Percentiles rank a stretch among this genome's conserved stretches.
Conservation (phyloP, 345 rosid genomes). For the Euphorbia pulcherrima region DNA sequence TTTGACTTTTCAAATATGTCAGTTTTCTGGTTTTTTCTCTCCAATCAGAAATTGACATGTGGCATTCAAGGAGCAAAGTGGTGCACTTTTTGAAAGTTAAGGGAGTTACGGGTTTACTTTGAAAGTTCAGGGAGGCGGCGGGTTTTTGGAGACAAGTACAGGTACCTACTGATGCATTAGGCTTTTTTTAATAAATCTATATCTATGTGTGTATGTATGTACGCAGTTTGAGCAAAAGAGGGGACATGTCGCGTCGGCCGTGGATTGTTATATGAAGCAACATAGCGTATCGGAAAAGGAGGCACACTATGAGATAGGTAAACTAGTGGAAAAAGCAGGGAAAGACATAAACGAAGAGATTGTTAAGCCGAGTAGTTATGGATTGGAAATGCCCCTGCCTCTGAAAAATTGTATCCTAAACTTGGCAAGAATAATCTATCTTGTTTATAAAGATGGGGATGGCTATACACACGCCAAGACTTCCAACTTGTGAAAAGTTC, state of each 20-base stretch:
- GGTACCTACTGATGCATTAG: too few species aligned
- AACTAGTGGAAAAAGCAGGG: background rate
- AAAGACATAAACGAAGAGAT: background rate
- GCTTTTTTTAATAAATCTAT: too few species aligned
- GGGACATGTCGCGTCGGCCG: constrained; percentile 20
- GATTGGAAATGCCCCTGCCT: background rate
- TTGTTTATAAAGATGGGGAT: background rate
- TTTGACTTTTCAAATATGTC: too few species aligned
- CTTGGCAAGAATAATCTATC: background rate
- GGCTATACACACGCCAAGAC: background rate
- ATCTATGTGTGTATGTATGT: too few species aligned
- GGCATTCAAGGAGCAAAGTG: too few species aligned
- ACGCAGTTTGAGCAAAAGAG: constrained; percentile 24
- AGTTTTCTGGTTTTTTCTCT: too few species aligned
- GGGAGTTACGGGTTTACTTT: too few species aligned
- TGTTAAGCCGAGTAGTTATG: background rate
- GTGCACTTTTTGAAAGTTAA: too few species aligned
- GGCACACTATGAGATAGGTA: background rate
- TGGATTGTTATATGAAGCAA: constrained; percentile 19
- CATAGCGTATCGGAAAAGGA: background rate
- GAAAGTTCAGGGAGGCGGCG: too few species aligned
- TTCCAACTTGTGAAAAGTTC: background rate
- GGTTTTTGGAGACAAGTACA: too few species aligned
- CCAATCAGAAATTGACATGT: too few species aligned
- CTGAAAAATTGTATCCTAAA: background rate